These are phyloP conservation scores for Takakia lepidozioides DNA, from an alignment of 225 moss, liverwort and hornwort genomes.

Conservation along the genomic window DNA sequence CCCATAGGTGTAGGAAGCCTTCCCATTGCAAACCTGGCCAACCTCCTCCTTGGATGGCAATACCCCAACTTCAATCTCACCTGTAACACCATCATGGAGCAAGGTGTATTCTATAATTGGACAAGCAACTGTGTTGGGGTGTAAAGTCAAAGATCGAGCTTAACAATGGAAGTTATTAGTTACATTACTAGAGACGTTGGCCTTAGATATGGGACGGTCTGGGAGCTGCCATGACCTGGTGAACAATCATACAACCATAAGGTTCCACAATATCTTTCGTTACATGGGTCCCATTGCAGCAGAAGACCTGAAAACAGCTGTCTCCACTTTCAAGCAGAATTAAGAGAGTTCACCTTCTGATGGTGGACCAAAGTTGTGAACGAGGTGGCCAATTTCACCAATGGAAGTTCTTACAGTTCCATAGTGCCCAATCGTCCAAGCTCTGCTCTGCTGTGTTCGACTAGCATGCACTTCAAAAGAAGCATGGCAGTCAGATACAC, in stretches of 20 bases:
- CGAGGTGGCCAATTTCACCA: slow-evolving; percentile 28
- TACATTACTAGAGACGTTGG: background rate
- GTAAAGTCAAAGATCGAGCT: too few relatives aligned
- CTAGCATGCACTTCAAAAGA: slow-evolving; percentile 4
- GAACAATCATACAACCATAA: too few relatives aligned
- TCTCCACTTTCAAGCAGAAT: background rate
- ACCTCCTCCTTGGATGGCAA: slow-evolving; percentile 19
- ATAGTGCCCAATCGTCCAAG: slow-evolving; percentile 12
- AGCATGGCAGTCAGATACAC: background rate
- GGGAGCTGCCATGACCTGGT: too few relatives aligned
- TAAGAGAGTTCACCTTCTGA: slow-evolving; percentile 35
- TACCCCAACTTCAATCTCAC: slow-evolving; percentile 41
- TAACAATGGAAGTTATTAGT: too few relatives aligned
- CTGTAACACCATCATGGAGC: too few relatives aligned
- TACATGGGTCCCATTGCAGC: too few relatives aligned
- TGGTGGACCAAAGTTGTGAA: slow-evolving; percentile 18
- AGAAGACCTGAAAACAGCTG: background rate
- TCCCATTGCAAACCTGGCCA: slow-evolving; percentile 19
- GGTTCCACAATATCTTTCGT: too few relatives aligned
- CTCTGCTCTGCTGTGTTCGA: slow-evolving; percentile 2
- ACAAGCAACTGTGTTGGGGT: too few relatives aligned
- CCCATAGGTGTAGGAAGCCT: background rate
- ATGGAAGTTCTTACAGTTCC: slow-evolving; percentile 15
- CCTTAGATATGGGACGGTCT: too few relatives aligned
- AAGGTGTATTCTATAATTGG: too few relatives aligned